Evolutionary conservation across 2,329 filamentous ascomycete genomes (phyloP).

Genomic region (Cercospora sesami): DNA sequence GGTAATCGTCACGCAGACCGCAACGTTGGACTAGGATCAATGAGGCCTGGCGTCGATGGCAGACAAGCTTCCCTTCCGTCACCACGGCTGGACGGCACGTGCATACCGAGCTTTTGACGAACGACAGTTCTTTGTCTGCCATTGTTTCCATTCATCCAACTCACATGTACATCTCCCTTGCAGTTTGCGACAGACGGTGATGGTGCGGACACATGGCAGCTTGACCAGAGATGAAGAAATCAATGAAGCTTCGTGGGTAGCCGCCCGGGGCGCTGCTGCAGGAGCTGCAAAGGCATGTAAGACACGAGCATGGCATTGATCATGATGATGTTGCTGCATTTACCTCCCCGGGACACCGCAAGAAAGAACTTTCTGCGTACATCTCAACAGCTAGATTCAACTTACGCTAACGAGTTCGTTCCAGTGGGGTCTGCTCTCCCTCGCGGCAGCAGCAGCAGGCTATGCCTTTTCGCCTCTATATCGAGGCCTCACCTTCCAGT

Average conservation of each 20-base stretch:
- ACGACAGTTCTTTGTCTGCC: neutral
- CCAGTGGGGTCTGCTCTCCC: slow-evolving; percentile 68
- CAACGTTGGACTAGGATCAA: neutral
- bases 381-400: neutral
- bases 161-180: neutral
- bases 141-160: neutral
- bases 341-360: neutral
- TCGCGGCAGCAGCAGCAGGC: slow-evolving; percentile 61
- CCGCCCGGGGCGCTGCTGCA: slow-evolving; percentile 63
- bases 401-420: neutral
- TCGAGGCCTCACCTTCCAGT: slow-evolving; percentile 69
- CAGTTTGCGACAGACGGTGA: slow-evolving; percentile 3
- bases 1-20: slow-evolving; percentile 6
- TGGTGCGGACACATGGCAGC: slow-evolving; percentile 50
- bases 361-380: neutral
- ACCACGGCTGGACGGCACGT: neutral
- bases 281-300: slow-evolving; percentile 16
- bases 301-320: neutral
- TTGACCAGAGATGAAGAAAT: slow-evolving; percentile 65
- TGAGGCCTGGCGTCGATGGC: neutral
- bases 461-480: slow-evolving; percentile 70
- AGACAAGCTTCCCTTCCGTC: neutral
- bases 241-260: slow-evolving; percentile 69
- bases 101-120: neutral
- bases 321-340: slow-evolving; percentile 1